These are phyloP conservation scores for Salix brachista DNA, from an alignment of 345 rosid species.

Conservation along the genomic window DNA sequence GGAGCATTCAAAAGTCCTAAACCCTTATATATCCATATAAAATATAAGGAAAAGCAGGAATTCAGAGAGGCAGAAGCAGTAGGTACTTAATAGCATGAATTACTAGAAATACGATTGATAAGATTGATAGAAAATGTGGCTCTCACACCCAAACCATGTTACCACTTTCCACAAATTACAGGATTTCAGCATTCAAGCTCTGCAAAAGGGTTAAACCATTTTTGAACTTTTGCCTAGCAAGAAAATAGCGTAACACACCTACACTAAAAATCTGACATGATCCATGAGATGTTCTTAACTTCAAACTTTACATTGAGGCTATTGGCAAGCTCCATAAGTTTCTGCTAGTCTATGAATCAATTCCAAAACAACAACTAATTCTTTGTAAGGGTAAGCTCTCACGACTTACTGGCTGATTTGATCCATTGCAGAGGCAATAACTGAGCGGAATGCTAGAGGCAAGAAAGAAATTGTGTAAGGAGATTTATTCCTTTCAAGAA, in stretches of 20 bases:
- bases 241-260: not conserved
- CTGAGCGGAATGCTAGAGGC: conserved; percentile 84
- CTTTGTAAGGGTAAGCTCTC: conserved; percentile 4
- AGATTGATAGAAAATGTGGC: not conserved
- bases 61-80: not conserved
- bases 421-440: conserved; percentile 76
- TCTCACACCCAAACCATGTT: not conserved
- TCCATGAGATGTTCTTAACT: not conserved
- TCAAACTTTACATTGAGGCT: not conserved
- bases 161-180: not conserved
- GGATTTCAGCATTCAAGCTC: not conserved
- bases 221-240: not conserved
- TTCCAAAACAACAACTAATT: conserved; percentile 2
- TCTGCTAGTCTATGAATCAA: not conserved
- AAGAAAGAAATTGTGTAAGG: conserved; percentile 81
- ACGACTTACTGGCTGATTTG: conserved; percentile 74
- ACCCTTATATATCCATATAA: not conserved
- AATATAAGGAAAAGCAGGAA: not conserved
- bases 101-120: too few species aligned
- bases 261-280: not conserved
- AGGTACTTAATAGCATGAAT: too few species aligned
- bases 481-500: conserved; percentile 91
- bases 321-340: not conserved
- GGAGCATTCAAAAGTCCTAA: not conserved
- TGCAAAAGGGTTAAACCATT: not conserved